These are phyloP conservation scores for Seminavis robusta DNA, from an alignment of 108 stramenopile genomes.

Conservation along the genomic window DNA sequence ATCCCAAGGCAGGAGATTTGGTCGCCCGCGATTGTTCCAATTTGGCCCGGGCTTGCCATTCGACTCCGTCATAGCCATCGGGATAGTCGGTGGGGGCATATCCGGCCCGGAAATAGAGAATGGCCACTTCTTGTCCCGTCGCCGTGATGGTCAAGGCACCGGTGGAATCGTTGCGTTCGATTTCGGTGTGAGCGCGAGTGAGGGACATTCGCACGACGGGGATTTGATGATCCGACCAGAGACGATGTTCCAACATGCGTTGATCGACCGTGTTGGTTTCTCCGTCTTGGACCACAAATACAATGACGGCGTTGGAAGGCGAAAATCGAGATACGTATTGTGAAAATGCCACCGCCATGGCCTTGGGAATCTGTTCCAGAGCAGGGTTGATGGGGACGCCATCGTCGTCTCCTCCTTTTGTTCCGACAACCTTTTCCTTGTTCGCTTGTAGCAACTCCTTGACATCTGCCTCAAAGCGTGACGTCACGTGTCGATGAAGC, in stretches of 20 bases:
- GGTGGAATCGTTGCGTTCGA: slow-evolving; percentile 33
- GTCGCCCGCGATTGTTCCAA: slow-evolving; percentile 85
- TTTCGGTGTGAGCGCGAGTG: slow-evolving; percentile 29
- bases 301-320: slow-evolving; percentile 30
- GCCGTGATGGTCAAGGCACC: slow-evolving; percentile 36
- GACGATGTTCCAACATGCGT: slow-evolving; percentile 85
- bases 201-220: slow-evolving; percentile 80
- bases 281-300: slow-evolving; percentile 93
- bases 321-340: slow-evolving; percentile 48
- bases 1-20: slow-evolving; percentile 91
- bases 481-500: slow-evolving; percentile 66
- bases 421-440: slow-evolving; percentile 30
- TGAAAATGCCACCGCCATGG: slow-evolving; percentile 69
- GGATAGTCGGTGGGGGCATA: slow-evolving; percentile 96
- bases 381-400: slow-evolving; percentile 87
- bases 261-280: slow-evolving; percentile 98
- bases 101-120: slow-evolving; percentile 95
- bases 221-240: slow-evolving; percentile 77
- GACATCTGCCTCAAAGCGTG: slow-evolving; percentile 38
- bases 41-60: slow-evolving; percentile 85
- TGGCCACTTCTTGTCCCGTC: slow-evolving; percentile 55
- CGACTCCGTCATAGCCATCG: slow-evolving; percentile 63
- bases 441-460: slow-evolving; percentile 48
- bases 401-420: slow-evolving; percentile 11
- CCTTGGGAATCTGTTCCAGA: slow-evolving; percentile 62